Conservation (phyloP, 345 rosid genomes). For the Conringia planisiliqua region DNA sequence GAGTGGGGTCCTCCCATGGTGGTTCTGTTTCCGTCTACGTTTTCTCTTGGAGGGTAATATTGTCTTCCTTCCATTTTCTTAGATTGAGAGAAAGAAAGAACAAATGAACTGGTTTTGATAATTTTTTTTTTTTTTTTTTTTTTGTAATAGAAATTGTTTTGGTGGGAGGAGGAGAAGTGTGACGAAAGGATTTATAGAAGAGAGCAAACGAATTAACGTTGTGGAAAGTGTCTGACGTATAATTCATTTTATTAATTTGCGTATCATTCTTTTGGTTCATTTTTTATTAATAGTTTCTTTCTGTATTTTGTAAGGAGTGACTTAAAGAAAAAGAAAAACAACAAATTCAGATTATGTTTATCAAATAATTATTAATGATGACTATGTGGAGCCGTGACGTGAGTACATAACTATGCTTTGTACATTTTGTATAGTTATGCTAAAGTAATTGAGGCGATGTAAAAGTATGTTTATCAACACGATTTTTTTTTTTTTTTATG, state of each 20-base stretch:
- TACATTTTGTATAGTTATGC: not conserved
- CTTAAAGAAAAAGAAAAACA: not conserved
- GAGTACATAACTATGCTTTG: not conserved
- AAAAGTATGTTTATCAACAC: not conserved
- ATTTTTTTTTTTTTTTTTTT: not conserved
- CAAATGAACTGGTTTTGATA: not conserved
- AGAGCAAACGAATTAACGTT: constrained; percentile 13
- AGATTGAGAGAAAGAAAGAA: not conserved
- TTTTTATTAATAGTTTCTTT: not conserved
- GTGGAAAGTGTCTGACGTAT: constrained; percentile 29
- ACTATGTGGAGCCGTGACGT: constrained; percentile 32
- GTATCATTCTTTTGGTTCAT: constrained; percentile 3
- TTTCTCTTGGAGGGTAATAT: constrained; percentile 35
- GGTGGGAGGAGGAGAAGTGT: constrained; percentile 29
- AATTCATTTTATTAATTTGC: not conserved
- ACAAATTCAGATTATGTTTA: not conserved
- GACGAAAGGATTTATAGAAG: constrained; percentile 32
- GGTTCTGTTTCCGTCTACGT: constrained; percentile 20
- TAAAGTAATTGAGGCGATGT: not conserved
- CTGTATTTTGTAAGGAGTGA: not conserved
- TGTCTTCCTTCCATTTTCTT: constrained; percentile 45
- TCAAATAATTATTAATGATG: constrained; percentile 2
- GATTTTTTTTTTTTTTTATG: not conserved
- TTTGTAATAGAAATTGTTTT: constrained; percentile 15
- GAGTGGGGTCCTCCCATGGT: constrained; percentile 41